Conservation (phyloP, 768 basidiomycete genomes). For the Podaxis mareebaensis region DNA sequence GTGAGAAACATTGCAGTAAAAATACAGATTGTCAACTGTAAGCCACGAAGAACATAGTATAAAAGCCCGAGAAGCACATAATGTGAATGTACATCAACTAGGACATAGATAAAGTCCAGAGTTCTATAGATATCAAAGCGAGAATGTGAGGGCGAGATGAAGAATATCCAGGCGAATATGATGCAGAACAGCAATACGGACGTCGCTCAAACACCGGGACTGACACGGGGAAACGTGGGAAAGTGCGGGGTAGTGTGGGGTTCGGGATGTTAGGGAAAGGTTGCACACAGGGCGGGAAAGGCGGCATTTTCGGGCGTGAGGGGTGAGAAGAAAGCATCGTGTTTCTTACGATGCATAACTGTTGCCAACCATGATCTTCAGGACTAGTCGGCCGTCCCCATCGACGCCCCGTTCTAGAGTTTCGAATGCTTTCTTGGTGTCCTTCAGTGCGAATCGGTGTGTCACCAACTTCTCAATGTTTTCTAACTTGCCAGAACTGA, state of each 20-base stretch:
- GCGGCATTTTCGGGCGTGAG: not conserved
- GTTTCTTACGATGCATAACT: not conserved
- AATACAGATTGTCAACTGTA: conserved; percentile 13
- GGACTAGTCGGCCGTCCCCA: conserved; percentile 75
- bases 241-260: not conserved
- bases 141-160: not conserved
- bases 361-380: conserved; percentile 84
- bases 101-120: conserved; percentile 12
- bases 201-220: not conserved
- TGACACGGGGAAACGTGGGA: conserved; percentile 7
- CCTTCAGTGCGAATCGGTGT: conserved; percentile 67
- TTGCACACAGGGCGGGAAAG: not conserved
- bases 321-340: not conserved
- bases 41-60: not conserved
- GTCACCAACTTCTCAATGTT: conserved; percentile 77
- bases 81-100: conserved; percentile 7
- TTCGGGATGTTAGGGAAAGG: not conserved
- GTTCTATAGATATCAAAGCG: conserved; percentile 11
- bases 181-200: not conserved
- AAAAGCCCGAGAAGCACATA: not conserved
- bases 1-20: conserved; percentile 10
- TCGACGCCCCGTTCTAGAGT: conserved; percentile 77
- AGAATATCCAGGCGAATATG: not conserved
- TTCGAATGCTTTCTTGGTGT: conserved; percentile 78
- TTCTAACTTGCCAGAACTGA: conserved; percentile 64